Evolutionary conservation across 208 protist genomes (phyloP), one percentile per base, ranked within the genome.

Genomic region (Herpetomonas tarakana): DNA sequence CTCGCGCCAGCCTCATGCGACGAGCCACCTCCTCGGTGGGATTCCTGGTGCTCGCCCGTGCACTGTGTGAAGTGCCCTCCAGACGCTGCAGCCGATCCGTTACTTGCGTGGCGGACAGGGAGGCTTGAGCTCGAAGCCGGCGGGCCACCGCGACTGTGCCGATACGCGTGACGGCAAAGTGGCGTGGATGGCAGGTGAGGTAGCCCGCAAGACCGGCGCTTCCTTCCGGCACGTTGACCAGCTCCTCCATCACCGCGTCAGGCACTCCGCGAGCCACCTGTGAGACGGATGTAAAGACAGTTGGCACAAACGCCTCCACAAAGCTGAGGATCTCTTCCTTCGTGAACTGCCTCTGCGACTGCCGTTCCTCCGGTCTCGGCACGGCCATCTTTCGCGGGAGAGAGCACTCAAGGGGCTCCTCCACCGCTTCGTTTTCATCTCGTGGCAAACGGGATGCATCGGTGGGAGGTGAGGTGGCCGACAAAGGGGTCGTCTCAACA

Each of bases 231-330:
- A 19, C 29, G 7, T 26, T 29, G 11, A 16, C 44, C 27, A 58
- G 1, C 12, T 9, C 16, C 12, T 24, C 21, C 27, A 63, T 25
- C 3, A 63, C 22, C 3, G 2, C 46, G 22, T 63, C 58, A 4
- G 58, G 58, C 1, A 63, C 6, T 19, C 50, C 12, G 18, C 68
- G 71, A 16, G 64, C 69, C n/a, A 85, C 64, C 56, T 85, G 78
- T 14, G 78, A 70, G 16, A 77, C 68, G 22, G 78, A 51, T 30
- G 70, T 80, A 52, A 78, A 83, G 3, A 67, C 74, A 4, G 55
- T 27, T 1, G 76, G 76, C 27, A 83, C 53, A 46, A 45, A 63
- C 2, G 53, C 49, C 16, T 64, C 52, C 9, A 80, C 22, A 2
- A 45, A 7, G 31, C 9, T 7, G 2, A 59, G 31, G 24, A 44